These are phyloP conservation scores for Cladorrhinum samala DNA, from an alignment of 495 filamentous ascomycete species.

Conservation along the genomic window DNA sequence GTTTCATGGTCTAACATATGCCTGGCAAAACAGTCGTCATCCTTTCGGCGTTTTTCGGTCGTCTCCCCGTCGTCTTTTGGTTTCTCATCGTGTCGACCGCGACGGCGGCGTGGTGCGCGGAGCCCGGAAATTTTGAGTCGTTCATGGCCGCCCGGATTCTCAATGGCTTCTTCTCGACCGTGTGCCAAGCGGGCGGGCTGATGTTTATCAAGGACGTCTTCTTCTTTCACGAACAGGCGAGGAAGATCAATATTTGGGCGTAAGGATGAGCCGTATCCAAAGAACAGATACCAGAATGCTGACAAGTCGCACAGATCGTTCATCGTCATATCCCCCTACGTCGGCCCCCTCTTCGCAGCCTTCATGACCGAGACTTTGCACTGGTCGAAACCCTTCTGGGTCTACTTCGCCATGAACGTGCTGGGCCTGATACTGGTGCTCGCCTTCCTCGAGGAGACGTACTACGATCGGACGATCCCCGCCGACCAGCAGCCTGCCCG, in stretches of 20 bases:
- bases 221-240: slow-evolving; percentile 57
- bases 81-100: slow-evolving; percentile 44
- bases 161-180: slow-evolving; percentile 59
- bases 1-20: not conserved
- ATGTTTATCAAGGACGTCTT: slow-evolving; percentile 63
- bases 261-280: too few relatives aligned
- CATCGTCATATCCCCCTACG: slow-evolving; percentile 49
- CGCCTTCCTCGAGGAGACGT: slow-evolving; percentile 53
- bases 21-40: slow-evolving; percentile 33
- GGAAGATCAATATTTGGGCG: slow-evolving; percentile 60
- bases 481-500: slow-evolving; percentile 37
- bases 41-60: slow-evolving; percentile 53
- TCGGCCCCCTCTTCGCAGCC: slow-evolving; percentile 54
- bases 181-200: slow-evolving; percentile 45
- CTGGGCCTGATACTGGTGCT: slow-evolving; percentile 43
- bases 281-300: too few relatives aligned
- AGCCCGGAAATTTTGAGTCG: slow-evolving; percentile 44
- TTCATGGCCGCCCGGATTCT: slow-evolving; percentile 56
- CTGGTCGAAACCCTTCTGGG: slow-evolving; percentile 51
- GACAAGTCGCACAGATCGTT: slow-evolving; percentile 19
- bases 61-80: slow-evolving; percentile 54
- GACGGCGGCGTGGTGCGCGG: slow-evolving; percentile 50
- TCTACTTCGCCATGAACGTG: slow-evolving; percentile 46
- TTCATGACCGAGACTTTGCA: slow-evolving; percentile 48
- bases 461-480: slow-evolving; percentile 49